A percentile compares a stretch with the other conserved stretches of the same genome.
Conservation (phyloP, 2,329 filamentous ascomycete genomes). For the Sporothrix luriei region DNA sequence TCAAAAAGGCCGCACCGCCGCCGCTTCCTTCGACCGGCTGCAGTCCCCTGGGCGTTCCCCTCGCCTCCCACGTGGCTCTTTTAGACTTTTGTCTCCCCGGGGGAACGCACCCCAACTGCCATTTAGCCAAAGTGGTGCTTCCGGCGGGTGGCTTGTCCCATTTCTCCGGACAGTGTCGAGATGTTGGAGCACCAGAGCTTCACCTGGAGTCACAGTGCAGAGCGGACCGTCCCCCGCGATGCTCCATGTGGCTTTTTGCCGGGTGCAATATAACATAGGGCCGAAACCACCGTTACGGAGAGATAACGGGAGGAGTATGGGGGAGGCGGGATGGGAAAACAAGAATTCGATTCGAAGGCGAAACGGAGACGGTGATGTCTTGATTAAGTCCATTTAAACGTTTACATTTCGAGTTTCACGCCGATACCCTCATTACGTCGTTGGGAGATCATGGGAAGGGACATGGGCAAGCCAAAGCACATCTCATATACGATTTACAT, state of each 20-base stretch:
- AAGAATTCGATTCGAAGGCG: background rate
- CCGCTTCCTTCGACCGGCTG: background rate
- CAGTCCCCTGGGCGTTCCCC: background rate
- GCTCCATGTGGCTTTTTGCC: background rate
- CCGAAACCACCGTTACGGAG: conserved; percentile 23
- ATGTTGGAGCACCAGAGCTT: background rate
- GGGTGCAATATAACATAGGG: conserved; percentile 16
- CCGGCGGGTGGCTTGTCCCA: background rate
- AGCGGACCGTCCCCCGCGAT: conserved; percentile 27
- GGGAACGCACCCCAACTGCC: background rate
- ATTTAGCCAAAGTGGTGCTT: conserved; percentile 19
- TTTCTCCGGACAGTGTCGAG: background rate
- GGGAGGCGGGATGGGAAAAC: background rate
- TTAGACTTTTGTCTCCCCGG: background rate
- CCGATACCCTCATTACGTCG: background rate
- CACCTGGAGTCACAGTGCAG: background rate
- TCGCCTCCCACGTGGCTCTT: conserved; percentile 11
- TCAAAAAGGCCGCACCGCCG: background rate
- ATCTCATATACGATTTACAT: background rate
- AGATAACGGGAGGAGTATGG: background rate
- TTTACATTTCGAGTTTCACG: background rate
- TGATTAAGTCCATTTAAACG: no score
- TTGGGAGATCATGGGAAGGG: background rate
- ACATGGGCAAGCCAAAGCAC: background rate
- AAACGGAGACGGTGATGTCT: no score